These are phyloP conservation scores for Yamadazyma philogaea DNA, from an alignment of 805 yeast species.

Conservation along the genomic window DNA sequence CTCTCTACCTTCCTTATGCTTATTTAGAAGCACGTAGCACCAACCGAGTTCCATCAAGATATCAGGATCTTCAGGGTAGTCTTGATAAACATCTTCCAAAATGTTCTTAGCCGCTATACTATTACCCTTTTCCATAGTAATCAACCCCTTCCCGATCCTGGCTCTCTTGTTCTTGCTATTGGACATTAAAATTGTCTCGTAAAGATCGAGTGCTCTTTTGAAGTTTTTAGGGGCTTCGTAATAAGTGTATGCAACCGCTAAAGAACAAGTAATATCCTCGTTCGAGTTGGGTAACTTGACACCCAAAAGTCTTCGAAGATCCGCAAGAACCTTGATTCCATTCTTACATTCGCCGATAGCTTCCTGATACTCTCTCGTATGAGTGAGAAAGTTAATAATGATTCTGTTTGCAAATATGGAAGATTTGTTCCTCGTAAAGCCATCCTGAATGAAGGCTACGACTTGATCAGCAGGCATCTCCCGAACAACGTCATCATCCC, in stretches of 20 bases:
- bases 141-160: conserved; percentile 76
- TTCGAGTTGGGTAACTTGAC: conserved; percentile 49
- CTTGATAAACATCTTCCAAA: conserved; percentile 48
- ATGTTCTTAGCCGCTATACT: conserved; percentile 52
- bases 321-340: conserved; percentile 57
- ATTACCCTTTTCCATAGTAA: conserved; percentile 64
- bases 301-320: conserved; percentile 45
- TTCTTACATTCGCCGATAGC: conserved; percentile 59
- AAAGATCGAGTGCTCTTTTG: conserved; percentile 67
- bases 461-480: conserved; percentile 48
- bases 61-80: conserved; percentile 49
- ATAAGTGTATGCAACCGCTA: conserved; percentile 78
- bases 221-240: conserved; percentile 90
- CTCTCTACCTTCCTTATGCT: conserved; percentile 49
- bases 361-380: conserved; percentile 58
- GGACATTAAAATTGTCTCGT: conserved; percentile 52
- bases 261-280: conserved; percentile 56
- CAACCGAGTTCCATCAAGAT: conserved; percentile 74
- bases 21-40: conserved; percentile 62
- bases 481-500: background rate
- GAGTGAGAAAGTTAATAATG: conserved; percentile 55
- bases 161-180: conserved; percentile 55
- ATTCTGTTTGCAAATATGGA: conserved; percentile 66
- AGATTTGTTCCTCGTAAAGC: conserved; percentile 36
- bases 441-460: conserved; percentile 48